Base-by-base conservation (phyloP, 768 basidiomycete species). In the Suillus weaverae region DNA sequence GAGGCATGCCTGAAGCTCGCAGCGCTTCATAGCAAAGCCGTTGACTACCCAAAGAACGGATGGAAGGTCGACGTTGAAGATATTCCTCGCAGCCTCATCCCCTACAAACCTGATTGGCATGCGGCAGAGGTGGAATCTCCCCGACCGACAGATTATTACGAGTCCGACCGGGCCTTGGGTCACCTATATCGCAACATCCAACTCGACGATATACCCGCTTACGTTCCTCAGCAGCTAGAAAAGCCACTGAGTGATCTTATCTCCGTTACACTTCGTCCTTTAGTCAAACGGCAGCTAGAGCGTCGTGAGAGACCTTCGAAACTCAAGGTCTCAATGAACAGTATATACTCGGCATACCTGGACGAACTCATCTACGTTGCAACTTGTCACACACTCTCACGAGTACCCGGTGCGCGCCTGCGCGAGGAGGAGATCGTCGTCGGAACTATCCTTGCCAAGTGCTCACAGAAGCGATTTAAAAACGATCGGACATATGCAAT, bases 1-100 rank as follows among this genome's bases (percentile, higher is more conserved):
- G 69, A 73, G 1, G 71, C 77, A 54, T 94, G 93, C 72, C 65
- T 84, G 41, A 73, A 68, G 48, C 77, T 94, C 5, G 90, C 91
- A 4, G 76, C 78, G 60, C 73, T 92, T 89, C 71, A 65, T 62
- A 81, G 74, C 65, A 71, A 85, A 80, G 91, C 91, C 0, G 91
- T 94, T 5, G 92, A 93, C 70, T 94, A 91, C 72, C 86, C 90
- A 0, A 94, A 93, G 76, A 87, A 89, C 67, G 92, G 91, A 10
- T 84, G 84, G 43, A 83, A 86, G 2, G 89, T 91, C 32, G 77
- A 87, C 57, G 77, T 89, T 35, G 76, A 78, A 30, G 70, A 76
- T 4, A 72, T 90, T 36, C 91, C 92, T 4, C 73, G 76, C 13
- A 72, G 79, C 0, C 77, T 90, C 18, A 90, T 91, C 53, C 81